Base-by-base conservation (phyloP, 2,329 filamentous ascomycete species). In the Venturia effusa region DNA sequence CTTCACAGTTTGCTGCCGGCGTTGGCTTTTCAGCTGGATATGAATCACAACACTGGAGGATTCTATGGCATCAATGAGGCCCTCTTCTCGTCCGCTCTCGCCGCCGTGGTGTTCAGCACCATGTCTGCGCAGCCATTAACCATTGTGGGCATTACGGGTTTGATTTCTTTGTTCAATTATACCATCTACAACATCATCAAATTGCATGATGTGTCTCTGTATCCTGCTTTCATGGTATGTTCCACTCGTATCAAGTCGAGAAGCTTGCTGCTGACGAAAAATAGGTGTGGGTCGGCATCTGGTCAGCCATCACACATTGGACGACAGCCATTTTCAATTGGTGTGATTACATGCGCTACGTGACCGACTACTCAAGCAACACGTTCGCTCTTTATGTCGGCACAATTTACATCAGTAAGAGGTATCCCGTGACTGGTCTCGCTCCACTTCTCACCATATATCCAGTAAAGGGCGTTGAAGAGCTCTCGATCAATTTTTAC, bases 381-480 rank as follows among this genome's bases (percentile, higher is more conserved):
- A 94, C 93, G 70, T 96, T 96, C 68, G 92, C 91, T 61, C 95
- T 96, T 77, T 96, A 96, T 72, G 91, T 96, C 59, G 91, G 91
- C 64, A 92, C 89, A 72, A 93, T 96, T 74, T 96, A 96, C 72
- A 81, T 96, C 24, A 90, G 96, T 71, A 96, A 96, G 75, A 91
- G 81, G 88, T 65, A 87, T 88, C 67, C 88, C 88, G 73, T 86
- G 88, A 69, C 82, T 87, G 77, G 62, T 84, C 84, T 72, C 88
- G 88, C 72, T 84, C 84, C 1, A 79, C 85, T 65, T 71, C 76
- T 45, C 83, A 81, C 68, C 80, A 84, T 68, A 75, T 75, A 79
- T 72, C 34, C 48, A 81, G 78, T 83, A 70, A 83, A 83, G 65
- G 80, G 82, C n/a, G 78, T 83, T 0, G 80, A 84, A 69, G 81